Base-by-base conservation (phyloP, 176 grass and related monocot species). In the Calamus simplicifolius region DNA sequence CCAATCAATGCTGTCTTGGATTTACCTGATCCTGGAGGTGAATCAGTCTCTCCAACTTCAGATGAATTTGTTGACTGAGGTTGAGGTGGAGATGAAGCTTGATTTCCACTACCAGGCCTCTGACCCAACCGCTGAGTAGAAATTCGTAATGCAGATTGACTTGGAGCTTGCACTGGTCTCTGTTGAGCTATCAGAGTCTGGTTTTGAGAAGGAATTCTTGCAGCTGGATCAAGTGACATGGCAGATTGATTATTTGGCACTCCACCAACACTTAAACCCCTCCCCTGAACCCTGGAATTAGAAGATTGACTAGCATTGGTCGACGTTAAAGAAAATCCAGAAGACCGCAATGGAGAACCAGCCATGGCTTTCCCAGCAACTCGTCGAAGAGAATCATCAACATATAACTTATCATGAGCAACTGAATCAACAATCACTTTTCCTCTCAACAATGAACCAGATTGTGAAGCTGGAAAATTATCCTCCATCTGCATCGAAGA, bases 31-130 rank as follows among this genome's bases (percentile, higher is more conserved):
- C 56, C 79, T 74, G 60, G 28, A 68, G 77, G 74, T 61, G 80
- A 77, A 74, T 68, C 68, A 59, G 71, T 71, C 54, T 82, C 70
- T 51, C 35, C 67, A 75, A 73, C 83, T 75, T 85, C 88, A 64
- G 59, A 67, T 59, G 80, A 73, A 72, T 70, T 76, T 56, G 70
- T 19, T 60, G 72, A 29, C 54, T 50, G 25, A 52, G 79, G 77
- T 50, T 87, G 68, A 49, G 64, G n/a, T 54, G 63, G 62, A 48
- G 58, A 73, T 31, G 80, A 70, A 48, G 50, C 56, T 15, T 66
- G 64, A 67, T 77, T 90, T 35, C 58, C 16, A 63, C 29, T 43
- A 59, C 19, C 15, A 21, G 68, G 31, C 26, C 49, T 68, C 55
- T 82, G 75, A 68, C 27, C 71, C 59, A 76, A 62, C 25, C 79